A percentile compares a stretch with the other conserved stretches of the same genome.
phyloP scores from a whole-genome alignment of 2,329 filamentous ascomycete genomes.

The Colletotrichum viniferum region DNA sequence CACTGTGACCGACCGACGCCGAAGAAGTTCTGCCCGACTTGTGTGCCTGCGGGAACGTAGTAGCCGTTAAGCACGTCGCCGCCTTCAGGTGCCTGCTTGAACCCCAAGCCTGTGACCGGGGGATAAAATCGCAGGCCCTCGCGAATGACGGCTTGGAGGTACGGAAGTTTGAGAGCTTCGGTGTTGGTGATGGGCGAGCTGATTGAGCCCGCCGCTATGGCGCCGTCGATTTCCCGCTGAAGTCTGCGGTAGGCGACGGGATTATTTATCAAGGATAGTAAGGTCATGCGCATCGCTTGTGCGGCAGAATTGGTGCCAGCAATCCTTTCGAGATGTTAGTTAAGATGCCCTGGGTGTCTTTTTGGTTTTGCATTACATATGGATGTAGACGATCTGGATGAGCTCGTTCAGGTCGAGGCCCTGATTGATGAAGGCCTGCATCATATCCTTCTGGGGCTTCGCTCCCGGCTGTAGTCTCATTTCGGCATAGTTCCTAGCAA shows the following conservation, averaged over 20 bases:
- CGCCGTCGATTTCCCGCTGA: conserved; percentile 47
- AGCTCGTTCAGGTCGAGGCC: conserved; percentile 39
- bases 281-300: conserved; percentile 60
- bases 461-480: conserved; percentile 28
- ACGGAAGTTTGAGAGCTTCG: conserved; percentile 53
- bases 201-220: conserved; percentile 38
- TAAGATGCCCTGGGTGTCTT: background rate
- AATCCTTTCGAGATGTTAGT: conserved; percentile 41
- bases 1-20: conserved; percentile 53
- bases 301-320: conserved; percentile 67
- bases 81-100: conserved; percentile 55
- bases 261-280: conserved; percentile 55
- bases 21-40: conserved; percentile 59
- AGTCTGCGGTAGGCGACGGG: conserved; percentile 45
- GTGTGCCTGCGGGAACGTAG: conserved; percentile 56
- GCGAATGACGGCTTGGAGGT: conserved; percentile 62
- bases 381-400: conserved; percentile 42
- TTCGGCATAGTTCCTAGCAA: conserved; percentile 30
- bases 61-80: conserved; percentile 57
- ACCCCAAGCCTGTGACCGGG: conserved; percentile 57
- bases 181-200: conserved; percentile 45
- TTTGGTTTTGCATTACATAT: conserved; percentile 32
- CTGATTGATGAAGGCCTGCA: conserved; percentile 42
- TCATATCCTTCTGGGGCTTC: conserved; percentile 38
- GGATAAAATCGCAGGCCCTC: conserved; percentile 62